Evolutionary conservation across 2,329 filamentous ascomycete genomes (phyloP), one percentile per base, ranked within the genome.

Genomic region (Plectosphaerella plurivora): DNA sequence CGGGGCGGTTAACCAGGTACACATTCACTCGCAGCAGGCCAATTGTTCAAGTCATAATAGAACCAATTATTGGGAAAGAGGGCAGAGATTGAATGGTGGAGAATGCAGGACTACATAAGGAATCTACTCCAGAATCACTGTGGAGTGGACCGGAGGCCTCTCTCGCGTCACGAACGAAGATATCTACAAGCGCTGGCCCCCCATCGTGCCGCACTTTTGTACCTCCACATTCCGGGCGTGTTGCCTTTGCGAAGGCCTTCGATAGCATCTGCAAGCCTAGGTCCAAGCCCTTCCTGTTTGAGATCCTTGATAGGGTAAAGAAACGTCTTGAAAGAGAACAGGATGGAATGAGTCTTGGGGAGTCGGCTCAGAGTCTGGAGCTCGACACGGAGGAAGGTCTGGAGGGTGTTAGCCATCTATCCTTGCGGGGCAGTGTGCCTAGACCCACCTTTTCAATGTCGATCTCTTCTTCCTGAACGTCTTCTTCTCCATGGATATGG

Each of bases 241-340:
- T 82, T 82, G 1, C 78, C 78, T 22, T 56, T 55, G 52, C 68
- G 67, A 50, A 82, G 58, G 1, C 78, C 79, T 50, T 82, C 74
- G n/a, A 82, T 75, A 0, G 78, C 77, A 37, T 78, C 73, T 0
- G 77, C 77, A 15, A 82, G 63, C 33, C 71, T 62, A 1, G 64
- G 65, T 0, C 77, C 78, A 1, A 73, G 60, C 0, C 75, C 78
- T 47, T 82, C 78, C 0, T 62, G 67, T 57, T 75, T 80, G 59
- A 82, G 69, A 3, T 78, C 68, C 9, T 62, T 54, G 0, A 82
- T 53, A 0, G 74, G 72, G 48, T 79, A 81, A 15, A 80, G 53
- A 53, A 79, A 79, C 0, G 78, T 81, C 65, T 82, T 81, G 68
- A 82, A 79, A 10, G 76, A 77, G 61, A 82, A 82, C 12, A 82